Evolutionary conservation across 148 eudicot species (phyloP).

Genomic region (Chenopodium album): DNA sequence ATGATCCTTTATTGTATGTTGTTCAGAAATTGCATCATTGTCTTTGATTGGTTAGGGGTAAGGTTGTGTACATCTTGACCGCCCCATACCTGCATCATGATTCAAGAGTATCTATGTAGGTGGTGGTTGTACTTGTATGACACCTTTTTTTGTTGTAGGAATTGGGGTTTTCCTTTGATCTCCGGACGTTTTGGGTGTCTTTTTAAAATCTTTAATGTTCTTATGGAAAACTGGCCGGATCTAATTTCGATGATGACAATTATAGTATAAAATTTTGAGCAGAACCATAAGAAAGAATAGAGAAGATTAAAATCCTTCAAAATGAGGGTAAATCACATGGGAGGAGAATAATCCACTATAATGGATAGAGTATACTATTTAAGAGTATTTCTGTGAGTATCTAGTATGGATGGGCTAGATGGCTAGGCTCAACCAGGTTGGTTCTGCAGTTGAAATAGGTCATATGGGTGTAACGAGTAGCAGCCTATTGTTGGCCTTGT

Average conservation of each 20-base stretch:
- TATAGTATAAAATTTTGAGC: not conserved
- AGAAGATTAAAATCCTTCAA: not conserved
- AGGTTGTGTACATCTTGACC: not conserved
- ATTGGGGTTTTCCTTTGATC: not conserved
- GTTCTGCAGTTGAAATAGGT: not conserved
- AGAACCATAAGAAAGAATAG: not conserved
- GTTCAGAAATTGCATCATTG: not conserved
- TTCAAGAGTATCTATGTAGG: not conserved
- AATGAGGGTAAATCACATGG: not conserved
- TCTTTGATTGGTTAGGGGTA: not conserved
- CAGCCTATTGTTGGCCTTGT: too few relatives aligned
- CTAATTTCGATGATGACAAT: not conserved
- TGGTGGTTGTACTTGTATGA: not conserved
- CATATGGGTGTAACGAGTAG: not conserved
- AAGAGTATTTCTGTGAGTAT: not conserved
- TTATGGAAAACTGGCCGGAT: not conserved
- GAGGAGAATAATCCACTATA: not conserved
- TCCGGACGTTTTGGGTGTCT: not conserved
- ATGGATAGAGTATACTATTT: not conserved
- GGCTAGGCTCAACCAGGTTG: not conserved
- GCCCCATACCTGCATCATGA: not conserved
- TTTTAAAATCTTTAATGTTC: not conserved
- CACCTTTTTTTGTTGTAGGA: not conserved
- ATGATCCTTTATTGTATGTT: not conserved
- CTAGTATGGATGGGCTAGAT: not conserved